A percentile compares a stretch with the other conserved stretches of the same genome.
These are phyloP conservation scores for Aspergillus glaucus DNA, from an alignment of 2,329 filamentous ascomycete species.

Conservation along the genomic window DNA sequence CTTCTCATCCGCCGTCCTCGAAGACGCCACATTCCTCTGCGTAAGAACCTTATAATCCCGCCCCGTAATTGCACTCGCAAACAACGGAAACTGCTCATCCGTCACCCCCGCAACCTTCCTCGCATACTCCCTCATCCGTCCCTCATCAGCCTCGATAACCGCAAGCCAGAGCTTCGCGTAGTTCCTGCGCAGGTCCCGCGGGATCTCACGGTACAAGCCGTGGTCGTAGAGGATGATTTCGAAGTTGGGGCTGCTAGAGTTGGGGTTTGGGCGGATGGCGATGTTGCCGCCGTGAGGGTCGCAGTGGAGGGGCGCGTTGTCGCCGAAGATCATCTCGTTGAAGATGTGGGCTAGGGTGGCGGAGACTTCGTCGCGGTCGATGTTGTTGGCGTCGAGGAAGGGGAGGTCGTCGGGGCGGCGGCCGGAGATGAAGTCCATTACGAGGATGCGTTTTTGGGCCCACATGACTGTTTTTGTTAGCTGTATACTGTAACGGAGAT, in stretches of 20 bases:
- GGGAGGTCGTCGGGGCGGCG: slow-evolving; percentile 80
- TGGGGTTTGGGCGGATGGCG: slow-evolving; percentile 72
- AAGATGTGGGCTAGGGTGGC: slow-evolving; percentile 86
- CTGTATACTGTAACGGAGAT: too few species aligned
- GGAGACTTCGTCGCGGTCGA: slow-evolving; percentile 92
- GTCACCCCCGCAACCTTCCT: slow-evolving; percentile 81
- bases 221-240: slow-evolving; percentile 96
- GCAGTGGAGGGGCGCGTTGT: slow-evolving; percentile 82
- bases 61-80: slow-evolving; percentile 92
- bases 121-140: slow-evolving; percentile 79
- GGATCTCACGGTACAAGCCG: slow-evolving; percentile 90
- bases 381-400: slow-evolving; percentile 76
- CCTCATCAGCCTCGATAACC: slow-evolving; percentile 82
- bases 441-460: slow-evolving; percentile 80
- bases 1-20: slow-evolving; percentile 70
- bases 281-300: slow-evolving; percentile 97
- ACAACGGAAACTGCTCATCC: slow-evolving; percentile 87
- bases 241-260: slow-evolving; percentile 64
- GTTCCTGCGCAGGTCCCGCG: slow-evolving; percentile 65
- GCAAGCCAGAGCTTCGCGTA: slow-evolving; percentile 98
- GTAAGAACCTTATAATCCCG: slow-evolving; percentile 76
- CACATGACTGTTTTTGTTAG: slow-evolving; percentile 59
- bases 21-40: slow-evolving; percentile 48
- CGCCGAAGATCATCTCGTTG: slow-evolving; percentile 99
- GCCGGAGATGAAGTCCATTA: slow-evolving; percentile 91